Base-by-base conservation (phyloP, 768 basidiomycete genomes). In the Udeniomyces megalosporus region DNA sequence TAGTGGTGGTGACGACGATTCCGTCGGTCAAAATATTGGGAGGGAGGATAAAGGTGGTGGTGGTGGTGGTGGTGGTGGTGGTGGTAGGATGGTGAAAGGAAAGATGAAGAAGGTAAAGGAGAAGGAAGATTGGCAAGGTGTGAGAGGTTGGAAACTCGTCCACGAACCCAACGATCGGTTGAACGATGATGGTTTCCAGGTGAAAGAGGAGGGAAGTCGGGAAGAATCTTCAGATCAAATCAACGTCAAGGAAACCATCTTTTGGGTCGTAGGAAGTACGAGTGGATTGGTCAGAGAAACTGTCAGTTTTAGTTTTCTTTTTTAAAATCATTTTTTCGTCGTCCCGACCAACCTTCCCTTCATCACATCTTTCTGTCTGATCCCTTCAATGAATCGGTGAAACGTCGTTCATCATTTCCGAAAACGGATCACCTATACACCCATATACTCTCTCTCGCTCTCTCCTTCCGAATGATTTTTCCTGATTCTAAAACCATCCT, bases 201-300 rank as follows among this genome's bases (percentile, higher is more conserved):
- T n/a, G n/a, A n/a, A n/a, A n/a, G n/a, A n/a, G n/a, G n/a, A n/a
- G n/a, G n/a, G n/a, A n/a, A n/a, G n/a, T n/a, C n/a, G 17, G 38
- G 38, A 42, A 42, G 38, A 42, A 17, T 42, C 38, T 42, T 42
- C 10, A 17, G 17, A 8, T 42, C 17, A 42, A 42, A 42, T 8
- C 8, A 42, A 17, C 8, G 61, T 56, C 1, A 22, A 22, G 20
- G 62, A 63, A 42, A 63, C 62, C 15, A 58, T 32, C 51, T 52
- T 63, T 24, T 63, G 55, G 56, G 62, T 51, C 3, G 62, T 63
- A 12, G 51, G 58, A 1, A 38, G 32, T 2, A 60, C 58, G 4
- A 48, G 45, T 15, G 58, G 58, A 10, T 24, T 60, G 4, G 58
- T 60, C 7, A 47, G 58, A 35, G 58, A 60, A 17, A n/a, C 49